A percentile compares a stretch with the other conserved stretches of the same genome.
Conservation (phyloP, 768 basidiomycete species). For the Mycena rosella region DNA sequence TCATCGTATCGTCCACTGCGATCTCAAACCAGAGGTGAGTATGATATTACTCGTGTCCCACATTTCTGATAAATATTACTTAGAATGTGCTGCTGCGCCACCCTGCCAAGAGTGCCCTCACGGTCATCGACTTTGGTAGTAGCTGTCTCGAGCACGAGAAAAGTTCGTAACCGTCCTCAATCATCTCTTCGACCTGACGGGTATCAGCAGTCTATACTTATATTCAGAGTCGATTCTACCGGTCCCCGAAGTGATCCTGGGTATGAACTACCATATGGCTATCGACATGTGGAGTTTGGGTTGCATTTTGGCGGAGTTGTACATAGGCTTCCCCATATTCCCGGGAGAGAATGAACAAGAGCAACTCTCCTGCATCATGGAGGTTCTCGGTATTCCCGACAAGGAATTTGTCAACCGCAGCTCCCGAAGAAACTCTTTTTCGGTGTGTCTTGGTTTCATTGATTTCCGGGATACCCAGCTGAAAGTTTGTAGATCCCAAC, state of each 20-base stretch:
- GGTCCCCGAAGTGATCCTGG: slow-evolving; percentile 99
- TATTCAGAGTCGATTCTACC: slow-evolving; percentile 99
- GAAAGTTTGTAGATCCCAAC: slow-evolving; percentile 76
- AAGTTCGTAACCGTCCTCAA: slow-evolving; percentile 65
- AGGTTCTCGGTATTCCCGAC: slow-evolving; percentile 95
- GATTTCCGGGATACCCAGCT: slow-evolving; percentile 23
- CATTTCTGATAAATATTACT: slow-evolving; percentile 19
- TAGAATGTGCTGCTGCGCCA: slow-evolving; percentile 96
- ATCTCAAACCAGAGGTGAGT: slow-evolving; percentile 96
- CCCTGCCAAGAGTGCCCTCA: slow-evolving; percentile 95
- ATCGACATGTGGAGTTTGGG: slow-evolving; percentile 99
- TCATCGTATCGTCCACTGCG: slow-evolving; percentile 98
- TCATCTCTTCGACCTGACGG: slow-evolving; percentile 10
- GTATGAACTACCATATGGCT: slow-evolving; percentile 99
- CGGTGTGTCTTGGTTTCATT: slow-evolving; percentile 64
- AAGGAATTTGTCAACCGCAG: slow-evolving; percentile 95
- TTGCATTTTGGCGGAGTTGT: slow-evolving; percentile 96
- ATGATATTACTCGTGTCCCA: slow-evolving; percentile 13
- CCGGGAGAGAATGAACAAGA: slow-evolving; percentile 99
- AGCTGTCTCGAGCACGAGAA: slow-evolving; percentile 99
- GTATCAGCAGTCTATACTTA: slow-evolving; percentile 90
- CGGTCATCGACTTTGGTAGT: slow-evolving; percentile 99
- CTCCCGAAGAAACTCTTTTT: slow-evolving; percentile 96
- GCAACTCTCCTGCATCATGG: slow-evolving; percentile 99
- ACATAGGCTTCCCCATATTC: slow-evolving; percentile 98